phyloP scores from a whole-genome alignment of 2,329 filamentous ascomycete genomes.

The Phyllosticta citribraziliensis region DNA sequence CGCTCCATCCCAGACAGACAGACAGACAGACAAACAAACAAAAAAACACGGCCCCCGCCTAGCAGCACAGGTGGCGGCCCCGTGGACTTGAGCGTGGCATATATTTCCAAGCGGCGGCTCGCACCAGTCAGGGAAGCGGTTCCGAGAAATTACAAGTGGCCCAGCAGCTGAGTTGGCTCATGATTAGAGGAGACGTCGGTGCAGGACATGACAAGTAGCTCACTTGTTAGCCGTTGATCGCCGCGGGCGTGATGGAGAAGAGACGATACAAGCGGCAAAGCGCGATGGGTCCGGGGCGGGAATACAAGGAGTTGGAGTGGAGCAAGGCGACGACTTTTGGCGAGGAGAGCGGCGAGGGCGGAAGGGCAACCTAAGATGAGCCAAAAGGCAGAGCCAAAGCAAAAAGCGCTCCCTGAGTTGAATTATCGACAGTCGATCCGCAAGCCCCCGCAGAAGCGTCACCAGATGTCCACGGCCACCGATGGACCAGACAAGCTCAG shows the following conservation, averaged over 20 bases:
- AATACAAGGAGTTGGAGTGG: neutral
- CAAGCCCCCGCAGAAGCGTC: neutral
- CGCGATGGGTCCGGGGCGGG: neutral
- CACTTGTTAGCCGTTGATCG: neutral
- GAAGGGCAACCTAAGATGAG: neutral
- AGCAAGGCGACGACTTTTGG: neutral
- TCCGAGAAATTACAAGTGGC: neutral
- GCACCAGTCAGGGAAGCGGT: neutral
- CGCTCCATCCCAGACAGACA: neutral
- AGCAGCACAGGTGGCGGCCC: neutral
- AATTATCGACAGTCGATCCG: neutral
- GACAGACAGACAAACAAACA: neutral
- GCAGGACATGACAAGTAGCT: neutral
- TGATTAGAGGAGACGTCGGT: neutral
- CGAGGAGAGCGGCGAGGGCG: neutral
- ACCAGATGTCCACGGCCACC: neutral
- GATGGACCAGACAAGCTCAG: too few species aligned
- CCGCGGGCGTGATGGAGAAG: neutral
- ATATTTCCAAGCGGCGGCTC: neutral
- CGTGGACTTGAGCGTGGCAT: neutral
- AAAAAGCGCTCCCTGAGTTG: neutral
- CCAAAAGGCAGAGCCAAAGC: neutral
- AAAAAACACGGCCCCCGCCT: neutral
- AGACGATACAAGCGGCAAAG: neutral
- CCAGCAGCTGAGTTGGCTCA: neutral